Conservation (phyloP, 441 rosid species). For the Pelargonium citronellum region DNA sequence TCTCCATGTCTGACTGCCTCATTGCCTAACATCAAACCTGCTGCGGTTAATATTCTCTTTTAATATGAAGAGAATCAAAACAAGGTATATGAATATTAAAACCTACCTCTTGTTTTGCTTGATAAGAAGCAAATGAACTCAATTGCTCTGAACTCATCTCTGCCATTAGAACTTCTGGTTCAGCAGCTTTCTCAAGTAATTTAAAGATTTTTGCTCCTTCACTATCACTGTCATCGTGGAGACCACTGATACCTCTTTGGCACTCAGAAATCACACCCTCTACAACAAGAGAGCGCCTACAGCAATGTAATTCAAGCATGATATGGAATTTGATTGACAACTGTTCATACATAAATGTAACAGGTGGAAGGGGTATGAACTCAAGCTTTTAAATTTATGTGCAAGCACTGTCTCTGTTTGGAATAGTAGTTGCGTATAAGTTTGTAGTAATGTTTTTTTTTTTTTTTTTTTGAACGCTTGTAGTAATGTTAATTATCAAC, state of each 20-base stretch:
- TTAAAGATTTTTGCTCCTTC: conserved; percentile 77
- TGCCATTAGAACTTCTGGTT: conserved; percentile 92
- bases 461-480: too few species aligned
- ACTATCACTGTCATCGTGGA: conserved; percentile 43
- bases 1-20: conserved; percentile 55
- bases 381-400: conserved; percentile 4
- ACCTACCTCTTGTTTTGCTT: conserved; percentile 65
- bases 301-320: conserved; percentile 19
- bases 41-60: conserved; percentile 25
- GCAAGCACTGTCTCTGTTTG: neutral
- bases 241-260: conserved; percentile 39
- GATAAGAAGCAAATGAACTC: conserved; percentile 57
- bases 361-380: neutral
- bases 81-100: conserved; percentile 17
- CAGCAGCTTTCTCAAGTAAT: conserved; percentile 74
- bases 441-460: conserved; percentile 6
- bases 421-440: neutral
- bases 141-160: conserved; percentile 88
- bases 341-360: neutral
- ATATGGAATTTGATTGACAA: neutral
- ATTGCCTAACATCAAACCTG: conserved; percentile 43
- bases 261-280: conserved; percentile 67
- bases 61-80: conserved; percentile 13
- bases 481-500: conserved; percentile 11
- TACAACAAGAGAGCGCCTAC: conserved; percentile 57